Base-by-base conservation (phyloP, 202 grass and related monocot genomes). In the Schoenoplectus tabernaemontani region DNA sequence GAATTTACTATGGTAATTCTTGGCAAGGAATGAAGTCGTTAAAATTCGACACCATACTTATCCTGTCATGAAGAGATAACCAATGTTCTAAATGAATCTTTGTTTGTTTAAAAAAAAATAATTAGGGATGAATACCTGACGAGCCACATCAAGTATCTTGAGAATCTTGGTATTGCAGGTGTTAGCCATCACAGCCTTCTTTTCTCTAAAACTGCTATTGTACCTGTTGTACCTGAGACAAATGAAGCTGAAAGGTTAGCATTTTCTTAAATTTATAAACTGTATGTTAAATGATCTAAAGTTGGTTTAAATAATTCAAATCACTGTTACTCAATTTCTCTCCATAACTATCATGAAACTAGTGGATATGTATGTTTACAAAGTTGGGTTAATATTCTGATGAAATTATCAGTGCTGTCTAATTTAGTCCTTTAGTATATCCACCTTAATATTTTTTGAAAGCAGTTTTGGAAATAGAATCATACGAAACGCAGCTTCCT, bases 121-220 rank as follows among this genome's bases (percentile, higher is more conserved):
- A 11, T 71, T 81, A 98, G 95, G 95, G 89, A 92, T 62, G 87
- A 92, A 5, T 85, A 72, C 65, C 85, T 92, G 81, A 84, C 34
- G 43, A 78, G 88, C 72, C 91, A 92, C 83, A 92, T 94, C 30
- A 53, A 87, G 12, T 98, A 90, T 87, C 73, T 98, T 26, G 91
- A 98, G 53, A 74, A 75, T 57, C 87, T 89, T 82, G 89, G 85
- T 19, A 94, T 97, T 83, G 91, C 89, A 0, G 95, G 95, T 61
- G 91, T 94, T 67, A 98, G 91, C 44, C 89, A 98, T 70, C 95
- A 98, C 75, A 98, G 91, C 86, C 89, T 98, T 66, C 81, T 98
- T 16, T 98, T 90, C 79, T 90, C 95, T 24, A 98, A 98, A 79
- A 84, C 91, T 46, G 95, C 89, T 23, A 86, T 89, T 83, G 87